Percentiles rank a stretch among this genome's conserved stretches.
Evolutionary conservation across 179 eudicot genomes (phyloP).

Genomic region (Patellifolia procumbens): DNA sequence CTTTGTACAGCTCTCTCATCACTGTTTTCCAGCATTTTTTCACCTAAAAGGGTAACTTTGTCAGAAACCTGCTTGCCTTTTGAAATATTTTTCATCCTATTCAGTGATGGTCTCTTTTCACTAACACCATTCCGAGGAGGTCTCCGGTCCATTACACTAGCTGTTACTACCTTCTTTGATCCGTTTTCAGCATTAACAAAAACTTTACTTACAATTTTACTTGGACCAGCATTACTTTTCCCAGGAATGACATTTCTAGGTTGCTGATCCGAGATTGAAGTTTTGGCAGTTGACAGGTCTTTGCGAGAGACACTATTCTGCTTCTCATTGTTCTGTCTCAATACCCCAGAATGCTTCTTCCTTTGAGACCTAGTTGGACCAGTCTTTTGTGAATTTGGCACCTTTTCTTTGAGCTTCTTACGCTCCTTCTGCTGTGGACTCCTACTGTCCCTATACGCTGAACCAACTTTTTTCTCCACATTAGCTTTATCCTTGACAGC

Average conservation of each 20-base stretch:
- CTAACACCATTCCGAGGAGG: constrained; percentile 27
- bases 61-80: constrained; percentile 41
- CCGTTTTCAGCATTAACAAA: constrained; percentile 43
- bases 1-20: constrained; percentile 47
- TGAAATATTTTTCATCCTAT: constrained; percentile 42
- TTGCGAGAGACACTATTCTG: constrained; percentile 55
- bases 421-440: constrained; percentile 48
- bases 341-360: constrained; percentile 53
- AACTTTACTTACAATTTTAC: constrained; percentile 56
- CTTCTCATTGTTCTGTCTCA: constrained; percentile 77
- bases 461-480: constrained; percentile 49
- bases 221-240: constrained; percentile 43
- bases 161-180: constrained; percentile 44
- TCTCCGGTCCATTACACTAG: constrained; percentile 44
- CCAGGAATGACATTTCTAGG: constrained; percentile 40
- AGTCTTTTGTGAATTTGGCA: constrained; percentile 40
- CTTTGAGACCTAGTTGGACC: constrained; percentile 45
- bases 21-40: constrained; percentile 31
- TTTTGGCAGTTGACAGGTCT: constrained; percentile 41
- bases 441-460: constrained; percentile 38
- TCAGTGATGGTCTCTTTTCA: constrained; percentile 39
- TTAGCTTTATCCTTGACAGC: constrained; percentile 52
- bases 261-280: constrained; percentile 44
- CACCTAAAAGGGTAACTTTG: constrained; percentile 36
- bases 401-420: constrained; percentile 43